Evolutionary conservation across 208 protist species (phyloP), one percentile per base, ranked within the genome.

Genomic region (Herpetomonas samuelpessoai): DNA sequence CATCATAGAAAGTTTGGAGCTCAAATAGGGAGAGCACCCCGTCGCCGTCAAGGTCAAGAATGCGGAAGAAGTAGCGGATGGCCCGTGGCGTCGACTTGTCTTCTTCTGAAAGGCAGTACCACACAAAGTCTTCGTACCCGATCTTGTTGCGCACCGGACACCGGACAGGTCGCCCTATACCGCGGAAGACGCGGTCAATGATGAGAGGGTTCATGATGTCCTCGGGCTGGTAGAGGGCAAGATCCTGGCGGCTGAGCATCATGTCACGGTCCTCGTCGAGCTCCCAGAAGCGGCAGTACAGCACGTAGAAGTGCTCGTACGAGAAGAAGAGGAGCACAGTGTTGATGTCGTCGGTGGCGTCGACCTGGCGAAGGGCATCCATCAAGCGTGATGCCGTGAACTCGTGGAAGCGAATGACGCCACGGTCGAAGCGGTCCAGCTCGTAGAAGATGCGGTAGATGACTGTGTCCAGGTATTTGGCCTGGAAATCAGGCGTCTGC

Each of bases 221-320:
- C 54, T 95, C 80, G 14, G 79, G 83, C 9, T 71, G 73, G 69
- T 98, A 98, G 38, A 74, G 75, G 19, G 72, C 31, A 27, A 99
- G 72, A 54, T 99, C 97, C 28, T 84, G 59, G 30, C 56, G 71
- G n/a, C 71, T 76, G 16, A 99, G 74, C 30, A 93, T 65, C 68
- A 96, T 81, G 68, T 99, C 96, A n/a, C 96, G 79, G 64, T 98
- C 91, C 39, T 76, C 80, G 68, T 99, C 97, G 1, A 99, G 87
- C 81, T 99, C 97, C 97, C 97, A 99, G 77, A 99, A 99, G 47
- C 93, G 95, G 86, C 96, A 99, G 83, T 99, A 99, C 29, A 99
- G 75, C 2, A 99, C 98, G 81, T 99, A 99, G 71, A 99, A 99
- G 73, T 99, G 97, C 79, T 99, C 97, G 76, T 99, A 99, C 19